phyloP scores from a whole-genome alignment of 1,284 basidiomycete genomes.

The Athelia sp. region DNA sequence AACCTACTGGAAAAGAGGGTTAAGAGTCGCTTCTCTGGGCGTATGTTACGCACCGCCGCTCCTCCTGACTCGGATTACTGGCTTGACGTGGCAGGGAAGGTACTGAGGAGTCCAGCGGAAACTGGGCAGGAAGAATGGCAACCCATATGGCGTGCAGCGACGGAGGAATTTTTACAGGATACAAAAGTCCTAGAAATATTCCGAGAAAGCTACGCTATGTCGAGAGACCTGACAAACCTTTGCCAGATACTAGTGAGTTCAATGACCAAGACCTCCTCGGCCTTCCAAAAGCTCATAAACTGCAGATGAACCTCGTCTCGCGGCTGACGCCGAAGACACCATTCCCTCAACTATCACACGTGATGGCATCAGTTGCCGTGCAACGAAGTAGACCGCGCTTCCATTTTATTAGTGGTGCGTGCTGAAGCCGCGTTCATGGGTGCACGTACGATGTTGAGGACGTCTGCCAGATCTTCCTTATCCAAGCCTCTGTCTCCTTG shows the following conservation, averaged over 20 bases:
- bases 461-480: conserved; percentile 53
- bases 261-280: conserved; percentile 5
- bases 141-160: conserved; percentile 50
- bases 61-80: conserved; percentile 49
- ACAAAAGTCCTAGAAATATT: conserved; percentile 37
- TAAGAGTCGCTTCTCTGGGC: conserved; percentile 91
- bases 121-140: conserved; percentile 39
- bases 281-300: conserved; percentile 18
- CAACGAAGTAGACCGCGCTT: conserved; percentile 52
- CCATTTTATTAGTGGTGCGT: conserved; percentile 47
- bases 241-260: conserved; percentile 60
- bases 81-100: conserved; percentile 38
- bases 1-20: conserved; percentile 91
- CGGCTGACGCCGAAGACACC: conserved; percentile 47
- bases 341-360: conserved; percentile 38
- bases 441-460: conserved; percentile 4
- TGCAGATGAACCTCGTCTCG: conserved; percentile 45
- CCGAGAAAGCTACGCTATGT: conserved; percentile 60
- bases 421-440: neutral
- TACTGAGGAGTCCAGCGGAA: conserved; percentile 33
- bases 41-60: conserved; percentile 74
- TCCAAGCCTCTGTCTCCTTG: conserved; percentile 68
- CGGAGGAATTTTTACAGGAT: conserved; percentile 54
- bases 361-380: conserved; percentile 35
- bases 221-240: conserved; percentile 63